A percentile compares a stretch with the other conserved stretches of the same genome.
phyloP scores from a whole-genome alignment of 2,329 filamentous ascomycete genomes.

The Penicillium sp. region DNA sequence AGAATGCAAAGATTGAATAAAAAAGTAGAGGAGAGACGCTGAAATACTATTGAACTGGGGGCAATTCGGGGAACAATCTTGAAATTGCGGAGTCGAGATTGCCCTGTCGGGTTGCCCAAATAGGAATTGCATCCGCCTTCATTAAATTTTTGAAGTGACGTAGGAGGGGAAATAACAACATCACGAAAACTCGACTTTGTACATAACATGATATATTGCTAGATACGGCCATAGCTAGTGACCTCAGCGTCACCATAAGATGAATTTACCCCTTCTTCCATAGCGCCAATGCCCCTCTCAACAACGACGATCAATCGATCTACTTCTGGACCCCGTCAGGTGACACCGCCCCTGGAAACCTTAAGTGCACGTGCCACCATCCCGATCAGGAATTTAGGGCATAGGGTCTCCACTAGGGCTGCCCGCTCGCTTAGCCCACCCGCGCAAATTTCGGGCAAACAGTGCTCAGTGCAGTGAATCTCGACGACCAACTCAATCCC shows the following conservation, averaged over 20 bases:
- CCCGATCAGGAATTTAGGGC: conserved; percentile 21
- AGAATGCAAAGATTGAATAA: conserved; percentile 6
- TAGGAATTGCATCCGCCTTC: conserved; percentile 14
- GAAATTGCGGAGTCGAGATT: conserved; percentile 21
- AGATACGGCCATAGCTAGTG: background rate
- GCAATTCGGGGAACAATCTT: conserved; percentile 11
- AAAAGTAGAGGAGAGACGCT: background rate
- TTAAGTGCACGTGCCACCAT: conserved; percentile 11
- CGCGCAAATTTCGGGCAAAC: conserved; percentile 27
- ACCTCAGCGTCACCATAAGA: background rate
- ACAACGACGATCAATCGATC: background rate
- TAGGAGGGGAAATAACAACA: background rate
- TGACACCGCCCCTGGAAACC: conserved; percentile 5
- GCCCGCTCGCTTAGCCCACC: conserved; percentile 32
- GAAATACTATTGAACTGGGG: background rate
- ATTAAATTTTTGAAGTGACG: conserved; percentile 8
- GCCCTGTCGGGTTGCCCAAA: conserved; percentile 4
- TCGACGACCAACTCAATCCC: conserved; percentile 25
- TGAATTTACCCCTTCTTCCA: background rate
- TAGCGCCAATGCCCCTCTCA: background rate
- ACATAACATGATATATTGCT: background rate
- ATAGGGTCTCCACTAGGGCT: conserved; percentile 25
- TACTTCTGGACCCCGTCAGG: conserved; percentile 5
- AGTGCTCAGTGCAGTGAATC: conserved; percentile 16
- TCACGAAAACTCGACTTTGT: background rate